Evolutionary conservation across 2,329 filamentous ascomycete species (phyloP).

Genomic region (Cladosporium austrohemisphaericum): DNA sequence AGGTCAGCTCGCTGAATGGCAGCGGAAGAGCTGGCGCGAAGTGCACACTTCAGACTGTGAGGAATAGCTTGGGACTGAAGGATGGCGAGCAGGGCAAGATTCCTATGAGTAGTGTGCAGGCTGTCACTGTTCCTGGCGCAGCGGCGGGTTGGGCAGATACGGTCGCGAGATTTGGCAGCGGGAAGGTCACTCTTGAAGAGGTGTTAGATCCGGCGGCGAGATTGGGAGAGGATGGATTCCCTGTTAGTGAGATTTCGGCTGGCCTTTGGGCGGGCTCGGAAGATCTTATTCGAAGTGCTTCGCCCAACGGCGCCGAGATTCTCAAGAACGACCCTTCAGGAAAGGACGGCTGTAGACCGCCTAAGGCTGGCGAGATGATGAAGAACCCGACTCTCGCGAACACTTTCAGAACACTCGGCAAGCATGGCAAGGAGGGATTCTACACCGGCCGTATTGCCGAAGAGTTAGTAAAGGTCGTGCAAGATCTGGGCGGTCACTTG

Average conservation of each 20-base stretch:
- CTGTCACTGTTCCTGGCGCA: conserved; percentile 84
- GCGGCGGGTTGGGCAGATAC: conserved; percentile 92
- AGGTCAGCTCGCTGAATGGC: conserved; percentile 83
- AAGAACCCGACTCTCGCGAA: conserved; percentile 75
- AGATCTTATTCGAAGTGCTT: conserved; percentile 62
- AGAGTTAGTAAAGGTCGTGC: conserved; percentile 72
- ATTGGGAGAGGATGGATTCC: conserved; percentile 82
- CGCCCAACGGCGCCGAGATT: conserved; percentile 83
- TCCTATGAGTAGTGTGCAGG: conserved; percentile 71
- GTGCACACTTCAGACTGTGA: conserved; percentile 65
- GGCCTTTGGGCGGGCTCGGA: conserved; percentile 78
- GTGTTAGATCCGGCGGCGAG: conserved; percentile 79
- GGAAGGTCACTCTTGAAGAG: conserved; percentile 71
- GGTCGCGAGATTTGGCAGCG: conserved; percentile 83
- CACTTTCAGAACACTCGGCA: conserved; percentile 75
- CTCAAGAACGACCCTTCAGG: conserved; percentile 71
- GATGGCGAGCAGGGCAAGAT: conserved; percentile 58
- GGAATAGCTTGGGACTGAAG: conserved; percentile 63
- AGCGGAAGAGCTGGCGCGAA: conserved; percentile 77
- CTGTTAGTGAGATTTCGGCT: conserved; percentile 76
- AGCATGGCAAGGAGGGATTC: conserved; percentile 83
- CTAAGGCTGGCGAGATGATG: conserved; percentile 79
- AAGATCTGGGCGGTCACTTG: conserved; percentile 71
- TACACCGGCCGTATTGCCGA: conserved; percentile 82
- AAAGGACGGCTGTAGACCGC: conserved; percentile 67